Conservation (phyloP, 805 yeast species). For the Barnettozyma californica region DNA sequence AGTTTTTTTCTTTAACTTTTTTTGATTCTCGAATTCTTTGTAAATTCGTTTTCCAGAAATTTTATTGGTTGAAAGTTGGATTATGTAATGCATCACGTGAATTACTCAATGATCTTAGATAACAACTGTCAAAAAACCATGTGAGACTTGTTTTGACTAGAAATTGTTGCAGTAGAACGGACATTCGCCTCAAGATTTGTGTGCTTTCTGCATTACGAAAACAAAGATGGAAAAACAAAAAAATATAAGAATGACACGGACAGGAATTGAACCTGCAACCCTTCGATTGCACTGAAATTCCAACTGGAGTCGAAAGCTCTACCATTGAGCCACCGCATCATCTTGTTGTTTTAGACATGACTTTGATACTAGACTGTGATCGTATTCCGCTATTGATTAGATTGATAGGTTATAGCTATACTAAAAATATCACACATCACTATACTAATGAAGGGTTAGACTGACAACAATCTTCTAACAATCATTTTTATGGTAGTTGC, state of each 20-base stretch:
- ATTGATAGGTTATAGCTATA: too few relatives aligned
- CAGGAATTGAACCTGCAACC: conserved; percentile 88
- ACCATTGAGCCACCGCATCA: conserved; percentile 77
- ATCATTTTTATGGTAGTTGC: background rate
- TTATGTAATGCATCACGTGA: background rate
- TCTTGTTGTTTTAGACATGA: too few relatives aligned
- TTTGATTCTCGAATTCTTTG: conserved; percentile 8
- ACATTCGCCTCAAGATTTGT: too few relatives aligned
- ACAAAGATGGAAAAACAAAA: conserved; percentile 13
- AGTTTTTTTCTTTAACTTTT: conserved; percentile 8
- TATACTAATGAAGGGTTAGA: background rate
- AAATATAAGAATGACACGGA: conserved; percentile 55
- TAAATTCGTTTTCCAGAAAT: conserved; percentile 14
- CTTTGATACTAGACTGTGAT: too few relatives aligned
- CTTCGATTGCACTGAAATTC: conserved; percentile 51
- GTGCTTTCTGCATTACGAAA: too few relatives aligned
- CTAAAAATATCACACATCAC: too few relatives aligned
- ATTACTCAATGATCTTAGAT: background rate
- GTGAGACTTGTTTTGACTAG: too few relatives aligned
- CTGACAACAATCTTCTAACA: too few relatives aligned
- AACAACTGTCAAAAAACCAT: background rate
- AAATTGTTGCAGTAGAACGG: too few relatives aligned
- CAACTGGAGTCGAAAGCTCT: conserved; percentile 73
- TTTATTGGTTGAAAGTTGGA: conserved; percentile 12
- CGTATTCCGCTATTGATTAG: too few relatives aligned